Evolutionary conservation across 176 grass and related monocot species (phyloP), one percentile per base, ranked within the genome.

Genomic region (Paspalum notatum): DNA sequence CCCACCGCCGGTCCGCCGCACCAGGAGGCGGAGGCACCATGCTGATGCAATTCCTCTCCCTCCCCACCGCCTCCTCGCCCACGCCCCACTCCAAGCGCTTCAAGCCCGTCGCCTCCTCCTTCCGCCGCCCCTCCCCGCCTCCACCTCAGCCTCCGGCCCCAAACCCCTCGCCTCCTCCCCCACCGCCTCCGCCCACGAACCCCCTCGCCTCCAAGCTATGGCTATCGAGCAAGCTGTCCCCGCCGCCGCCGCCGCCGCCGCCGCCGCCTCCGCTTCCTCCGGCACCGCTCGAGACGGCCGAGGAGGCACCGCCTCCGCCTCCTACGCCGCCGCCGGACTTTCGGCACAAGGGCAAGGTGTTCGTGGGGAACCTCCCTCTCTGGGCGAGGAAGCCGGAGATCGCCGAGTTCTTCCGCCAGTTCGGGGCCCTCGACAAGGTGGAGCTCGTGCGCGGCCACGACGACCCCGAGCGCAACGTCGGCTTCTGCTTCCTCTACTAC

Each of bases 401-500:
- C 50, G 53, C 81, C 60, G 88, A 89, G 24, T 99, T 99, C 72
- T 99, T 99, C 82, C 74, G 92, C 78, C 96, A 99, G 68, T 99
- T 99, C 71, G 92, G 96, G 10, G 88, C 92, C 0, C 74, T 99
- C 17, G 82, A 99, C 56, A 99, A 90, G 82, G 88, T 93, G 21
- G 92, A 95, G 70, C 80, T 95, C 38, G 94, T 95, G 68, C 89
- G 75, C 73, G 90, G 86, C 10, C 89, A 90, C 73, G 86, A 95
- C 73, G 84, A 93, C 71, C 88, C 90, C 22, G 88, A 93, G 76
- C 96, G 92, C 65, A 95, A 99, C 71, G 79, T 89, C 45, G 92
- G 92, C 5, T 99, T 95, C 82, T 99, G 92, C 82, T 99, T 99
- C 75, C 81, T 99, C 61, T 84, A 91, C 76, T 99, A 99, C 67